These are phyloP conservation scores for Chaetomium olivaceum DNA, from an alignment of 2,329 filamentous ascomycete genomes.

Conservation along the genomic window DNA sequence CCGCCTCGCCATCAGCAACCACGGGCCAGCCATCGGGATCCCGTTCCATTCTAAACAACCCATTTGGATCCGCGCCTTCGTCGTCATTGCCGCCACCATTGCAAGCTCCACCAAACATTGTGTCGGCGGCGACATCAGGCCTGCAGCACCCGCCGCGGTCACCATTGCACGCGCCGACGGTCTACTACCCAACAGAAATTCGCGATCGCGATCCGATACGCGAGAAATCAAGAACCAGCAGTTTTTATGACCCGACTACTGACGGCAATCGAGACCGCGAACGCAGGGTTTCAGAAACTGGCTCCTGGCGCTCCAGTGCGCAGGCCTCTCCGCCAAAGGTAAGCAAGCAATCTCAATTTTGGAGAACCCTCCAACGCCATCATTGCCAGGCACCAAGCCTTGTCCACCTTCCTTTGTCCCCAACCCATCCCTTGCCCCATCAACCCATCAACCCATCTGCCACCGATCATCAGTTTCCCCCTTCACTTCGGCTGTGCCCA, in stretches of 20 bases:
- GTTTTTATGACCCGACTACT: conserved; percentile 57
- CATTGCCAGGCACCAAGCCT: conserved; percentile 25
- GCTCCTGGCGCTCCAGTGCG: conserved; percentile 48
- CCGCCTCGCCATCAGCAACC: conserved; percentile 36
- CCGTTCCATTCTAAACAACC: conserved; percentile 37
- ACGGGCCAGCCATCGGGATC: conserved; percentile 32
- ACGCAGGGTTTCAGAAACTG: conserved; percentile 48
- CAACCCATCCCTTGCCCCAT: conserved; percentile 13
- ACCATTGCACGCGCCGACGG: conserved; percentile 47
- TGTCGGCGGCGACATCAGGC: conserved; percentile 22
- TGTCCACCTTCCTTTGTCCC: conserved; percentile 27
- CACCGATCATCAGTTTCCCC: conserved; percentile 12
- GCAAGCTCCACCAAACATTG: conserved; percentile 21
- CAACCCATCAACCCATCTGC: background rate
- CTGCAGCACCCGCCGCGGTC: conserved; percentile 41
- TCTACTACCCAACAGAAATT: conserved; percentile 43
- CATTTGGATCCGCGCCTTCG: conserved; percentile 43
- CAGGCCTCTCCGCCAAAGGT: conserved; percentile 51
- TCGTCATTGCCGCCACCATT: conserved; percentile 30
- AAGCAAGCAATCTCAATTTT: conserved; percentile 36
- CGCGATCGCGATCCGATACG: conserved; percentile 38
- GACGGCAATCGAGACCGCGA: conserved; percentile 53
- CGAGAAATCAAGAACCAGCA: conserved; percentile 45
- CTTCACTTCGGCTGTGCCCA: background rate
- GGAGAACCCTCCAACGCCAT: conserved; percentile 24